Evolutionary conservation across 352 stramenopile genomes (phyloP).

Genomic region (Phytophthora multivora): DNA sequence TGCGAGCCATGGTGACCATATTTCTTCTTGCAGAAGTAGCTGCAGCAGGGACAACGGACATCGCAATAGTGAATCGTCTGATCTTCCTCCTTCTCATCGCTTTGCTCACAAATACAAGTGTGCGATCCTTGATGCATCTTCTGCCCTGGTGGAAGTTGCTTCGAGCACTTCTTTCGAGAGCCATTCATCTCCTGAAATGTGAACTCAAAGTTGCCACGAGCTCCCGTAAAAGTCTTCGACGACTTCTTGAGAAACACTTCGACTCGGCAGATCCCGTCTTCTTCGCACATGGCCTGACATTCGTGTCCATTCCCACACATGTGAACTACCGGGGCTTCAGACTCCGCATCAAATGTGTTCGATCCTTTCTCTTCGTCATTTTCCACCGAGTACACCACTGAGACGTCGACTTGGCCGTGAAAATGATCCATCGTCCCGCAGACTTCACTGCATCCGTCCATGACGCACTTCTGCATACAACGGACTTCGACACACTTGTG

Average conservation of each 20-base stretch:
- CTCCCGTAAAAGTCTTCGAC: conserved; percentile 66
- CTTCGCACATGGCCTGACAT: conserved; percentile 58
- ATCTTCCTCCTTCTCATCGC: conserved; percentile 11
- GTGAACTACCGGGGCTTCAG: conserved; percentile 51
- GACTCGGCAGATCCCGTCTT: conserved; percentile 69
- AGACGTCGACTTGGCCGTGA: conserved; percentile 54
- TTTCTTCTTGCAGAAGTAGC: conserved; percentile 77
- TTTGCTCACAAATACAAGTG: conserved; percentile 42
- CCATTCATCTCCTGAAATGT: conserved; percentile 86
- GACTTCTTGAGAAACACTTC: conserved; percentile 76
- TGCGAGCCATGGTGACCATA: conserved; percentile 57
- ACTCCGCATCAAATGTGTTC: conserved; percentile 45
- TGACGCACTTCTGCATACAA: conserved; percentile 64
- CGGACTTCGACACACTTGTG: conserved; percentile 70
- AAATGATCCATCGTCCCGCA: conserved; percentile 70
- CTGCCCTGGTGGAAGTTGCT: conserved; percentile 43
- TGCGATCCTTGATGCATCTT: conserved; percentile 53
- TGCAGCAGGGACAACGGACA: conserved; percentile 70
- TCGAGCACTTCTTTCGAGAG: conserved; percentile 61
- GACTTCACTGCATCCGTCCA: conserved; percentile 59
- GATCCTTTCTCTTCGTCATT: conserved; percentile 40
- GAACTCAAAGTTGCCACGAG: conserved; percentile 67
- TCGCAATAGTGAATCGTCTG: conserved; percentile 69
- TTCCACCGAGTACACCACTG: conserved; percentile 56
- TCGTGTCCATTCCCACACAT: conserved; percentile 63